Evolutionary conservation across 305 asterid genomes (phyloP).

Genomic region (Fraxinus dipetala): DNA sequence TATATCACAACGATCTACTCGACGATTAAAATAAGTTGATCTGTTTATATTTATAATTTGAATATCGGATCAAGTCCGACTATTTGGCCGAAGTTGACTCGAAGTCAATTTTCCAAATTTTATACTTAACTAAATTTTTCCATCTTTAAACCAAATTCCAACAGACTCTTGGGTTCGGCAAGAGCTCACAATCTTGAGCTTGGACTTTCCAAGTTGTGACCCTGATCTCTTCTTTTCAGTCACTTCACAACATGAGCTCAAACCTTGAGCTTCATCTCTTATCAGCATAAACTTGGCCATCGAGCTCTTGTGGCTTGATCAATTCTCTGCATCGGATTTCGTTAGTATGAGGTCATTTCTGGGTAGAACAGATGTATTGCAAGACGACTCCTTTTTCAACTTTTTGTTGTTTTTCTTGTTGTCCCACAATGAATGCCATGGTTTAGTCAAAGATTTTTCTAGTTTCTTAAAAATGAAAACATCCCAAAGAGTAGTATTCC

Average conservation of each 20-base stretch:
- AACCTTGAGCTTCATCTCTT: neutral
- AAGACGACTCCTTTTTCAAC: neutral
- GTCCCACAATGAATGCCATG: neutral
- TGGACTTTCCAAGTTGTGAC: neutral
- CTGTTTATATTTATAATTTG: too few species aligned
- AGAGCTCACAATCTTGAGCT: neutral
- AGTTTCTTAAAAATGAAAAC: neutral
- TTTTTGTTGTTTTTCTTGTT: neutral
- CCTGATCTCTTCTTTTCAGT: neutral
- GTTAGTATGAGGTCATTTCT: neutral
- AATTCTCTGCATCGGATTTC: neutral
- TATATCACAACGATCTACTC: too few species aligned
- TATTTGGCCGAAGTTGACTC: too few species aligned
- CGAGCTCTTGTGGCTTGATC: neutral
- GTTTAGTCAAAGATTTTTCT: neutral
- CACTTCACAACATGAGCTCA: neutral
- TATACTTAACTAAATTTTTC: too few species aligned
- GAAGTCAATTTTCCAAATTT: too few species aligned
- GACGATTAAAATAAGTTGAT: too few species aligned
- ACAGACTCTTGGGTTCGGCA: neutral
- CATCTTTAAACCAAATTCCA: too few species aligned
- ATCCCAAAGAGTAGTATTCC: neutral
- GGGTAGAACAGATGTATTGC: neutral
- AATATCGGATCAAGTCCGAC: too few species aligned
- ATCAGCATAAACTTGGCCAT: neutral